Evolutionary conservation across 1,139 yeast species (phyloP).

Genomic region (Magnusiomyces sp.): DNA sequence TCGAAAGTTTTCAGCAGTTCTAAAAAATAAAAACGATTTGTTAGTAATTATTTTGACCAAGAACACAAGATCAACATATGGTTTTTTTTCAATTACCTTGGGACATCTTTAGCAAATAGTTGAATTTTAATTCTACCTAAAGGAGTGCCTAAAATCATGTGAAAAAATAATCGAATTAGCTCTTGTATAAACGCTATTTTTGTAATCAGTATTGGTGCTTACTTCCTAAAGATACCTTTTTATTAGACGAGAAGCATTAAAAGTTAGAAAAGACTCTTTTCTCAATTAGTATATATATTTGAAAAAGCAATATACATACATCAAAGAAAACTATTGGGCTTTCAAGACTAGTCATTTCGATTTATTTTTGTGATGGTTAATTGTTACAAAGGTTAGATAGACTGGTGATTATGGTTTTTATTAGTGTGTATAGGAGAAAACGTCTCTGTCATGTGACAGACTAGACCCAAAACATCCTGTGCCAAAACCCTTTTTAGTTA

Average conservation of each 20-base stretch:
- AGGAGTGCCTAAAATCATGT: conserved; percentile 19
- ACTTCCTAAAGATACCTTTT: conserved; percentile 27
- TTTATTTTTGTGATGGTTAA: too few relatives aligned
- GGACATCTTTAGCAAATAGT: conserved; percentile 36
- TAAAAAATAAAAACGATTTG: not conserved
- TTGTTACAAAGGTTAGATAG: too few relatives aligned
- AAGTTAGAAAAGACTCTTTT: conserved; percentile 14
- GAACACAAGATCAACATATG: not conserved
- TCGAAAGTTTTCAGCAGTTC: conserved; percentile 45
- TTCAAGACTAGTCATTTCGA: conserved; percentile 8
- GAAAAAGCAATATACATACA: conserved; percentile 22
- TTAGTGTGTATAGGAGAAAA: too few relatives aligned
- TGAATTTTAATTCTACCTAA: conserved; percentile 41
- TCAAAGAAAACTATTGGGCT: conserved; percentile 37
- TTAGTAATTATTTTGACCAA: not conserved
- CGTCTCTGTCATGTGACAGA: too few relatives aligned
- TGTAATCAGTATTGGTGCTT: conserved; percentile 2
- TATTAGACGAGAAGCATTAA: not conserved
- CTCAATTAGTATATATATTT: not conserved
- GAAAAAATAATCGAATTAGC: not conserved
- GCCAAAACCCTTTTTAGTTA: too few relatives aligned
- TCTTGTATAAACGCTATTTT: not conserved
- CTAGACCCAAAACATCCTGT: too few relatives aligned
- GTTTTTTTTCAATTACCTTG: conserved; percentile 29
- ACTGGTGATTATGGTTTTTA: too few relatives aligned